These are phyloP conservation scores for Mortierella alpina DNA, from an alignment of 192 early-diverging fungal species.

Conservation along the genomic window DNA sequence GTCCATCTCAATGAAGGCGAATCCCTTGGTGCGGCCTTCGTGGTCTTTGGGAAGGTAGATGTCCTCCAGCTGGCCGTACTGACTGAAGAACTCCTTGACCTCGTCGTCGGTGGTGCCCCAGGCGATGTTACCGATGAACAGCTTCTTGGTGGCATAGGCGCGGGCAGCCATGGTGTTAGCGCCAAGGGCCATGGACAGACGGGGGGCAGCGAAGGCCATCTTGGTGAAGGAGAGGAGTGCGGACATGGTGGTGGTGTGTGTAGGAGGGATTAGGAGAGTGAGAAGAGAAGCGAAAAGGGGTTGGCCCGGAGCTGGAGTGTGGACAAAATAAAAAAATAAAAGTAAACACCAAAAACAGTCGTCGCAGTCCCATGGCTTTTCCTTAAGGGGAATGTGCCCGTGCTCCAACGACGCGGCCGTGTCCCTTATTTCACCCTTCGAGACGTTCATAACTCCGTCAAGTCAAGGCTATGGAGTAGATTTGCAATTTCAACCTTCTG, in stretches of 20 bases:
- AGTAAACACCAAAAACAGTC: not conserved
- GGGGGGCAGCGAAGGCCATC: constrained; percentile 46
- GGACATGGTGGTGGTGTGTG: constrained; percentile 23
- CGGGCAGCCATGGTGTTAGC: constrained; percentile 43
- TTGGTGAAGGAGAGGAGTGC: constrained; percentile 53
- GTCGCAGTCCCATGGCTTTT: no score
- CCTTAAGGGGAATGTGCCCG: no score
- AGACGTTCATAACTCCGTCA: no score
- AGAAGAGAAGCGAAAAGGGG: constrained; percentile 1
- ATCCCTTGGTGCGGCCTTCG: constrained; percentile 46
- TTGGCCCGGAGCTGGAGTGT: not conserved
- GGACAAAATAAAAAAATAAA: constrained; percentile 7
- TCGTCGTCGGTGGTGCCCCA: constrained; percentile 51
- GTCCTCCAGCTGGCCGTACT: constrained; percentile 29
- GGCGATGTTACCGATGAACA: constrained; percentile 49
- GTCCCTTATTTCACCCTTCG: no score
- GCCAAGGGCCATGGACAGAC: constrained; percentile 19
- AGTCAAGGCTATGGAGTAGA: no score
- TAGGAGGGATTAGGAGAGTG: not conserved
- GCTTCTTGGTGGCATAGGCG: constrained; percentile 51
- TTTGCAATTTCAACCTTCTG: no score
- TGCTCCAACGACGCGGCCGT: no score
- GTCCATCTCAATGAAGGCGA: constrained; percentile 41
- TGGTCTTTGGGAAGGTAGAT: constrained; percentile 40
- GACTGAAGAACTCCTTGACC: constrained; percentile 27